These are phyloP conservation scores for Usnea hakonensis DNA, from an alignment of 495 filamentous ascomycete genomes.

Conservation along the genomic window DNA sequence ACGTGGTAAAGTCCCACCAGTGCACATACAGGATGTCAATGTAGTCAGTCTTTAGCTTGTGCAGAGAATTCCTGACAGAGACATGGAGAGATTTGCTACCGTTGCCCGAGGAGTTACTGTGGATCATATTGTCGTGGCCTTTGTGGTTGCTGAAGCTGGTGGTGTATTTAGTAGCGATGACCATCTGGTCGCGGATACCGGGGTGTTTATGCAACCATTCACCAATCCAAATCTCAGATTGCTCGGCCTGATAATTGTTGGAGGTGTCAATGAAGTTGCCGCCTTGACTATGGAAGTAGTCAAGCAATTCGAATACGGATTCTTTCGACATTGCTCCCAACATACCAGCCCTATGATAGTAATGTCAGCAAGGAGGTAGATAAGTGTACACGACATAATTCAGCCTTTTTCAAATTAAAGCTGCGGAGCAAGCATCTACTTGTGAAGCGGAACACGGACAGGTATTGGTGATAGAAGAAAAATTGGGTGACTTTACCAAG, in stretches of 20 bases:
- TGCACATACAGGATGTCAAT: slow-evolving; percentile 48
- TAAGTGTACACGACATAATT: background rate
- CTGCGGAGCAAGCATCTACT: background rate
- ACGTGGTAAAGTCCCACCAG: slow-evolving; percentile 55
- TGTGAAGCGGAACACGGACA: too few species aligned
- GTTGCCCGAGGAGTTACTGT: slow-evolving; percentile 53
- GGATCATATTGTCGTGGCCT: slow-evolving; percentile 37
- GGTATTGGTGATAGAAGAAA: background rate
- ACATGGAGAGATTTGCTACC: slow-evolving; percentile 49
- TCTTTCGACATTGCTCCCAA: slow-evolving; percentile 57
- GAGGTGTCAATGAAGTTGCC: slow-evolving; percentile 78
- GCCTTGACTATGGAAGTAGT: slow-evolving; percentile 56
- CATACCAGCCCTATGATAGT: slow-evolving; percentile 28
- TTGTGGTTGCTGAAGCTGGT: slow-evolving; percentile 30
- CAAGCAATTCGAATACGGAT: slow-evolving; percentile 55
- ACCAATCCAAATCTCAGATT: slow-evolving; percentile 67
- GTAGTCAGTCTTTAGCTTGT: slow-evolving; percentile 57
- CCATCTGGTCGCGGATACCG: slow-evolving; percentile 50
- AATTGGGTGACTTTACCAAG: slow-evolving; percentile 35
- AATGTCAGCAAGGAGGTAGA: background rate
- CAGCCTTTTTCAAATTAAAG: background rate
- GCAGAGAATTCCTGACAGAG: slow-evolving; percentile 46
- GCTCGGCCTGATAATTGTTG: slow-evolving; percentile 60
- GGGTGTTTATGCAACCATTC: slow-evolving; percentile 59
- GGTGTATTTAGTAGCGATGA: slow-evolving; percentile 68